Evolutionary conservation across 352 stramenopile species (phyloP).

Genomic region (Phytophthora vignae): DNA sequence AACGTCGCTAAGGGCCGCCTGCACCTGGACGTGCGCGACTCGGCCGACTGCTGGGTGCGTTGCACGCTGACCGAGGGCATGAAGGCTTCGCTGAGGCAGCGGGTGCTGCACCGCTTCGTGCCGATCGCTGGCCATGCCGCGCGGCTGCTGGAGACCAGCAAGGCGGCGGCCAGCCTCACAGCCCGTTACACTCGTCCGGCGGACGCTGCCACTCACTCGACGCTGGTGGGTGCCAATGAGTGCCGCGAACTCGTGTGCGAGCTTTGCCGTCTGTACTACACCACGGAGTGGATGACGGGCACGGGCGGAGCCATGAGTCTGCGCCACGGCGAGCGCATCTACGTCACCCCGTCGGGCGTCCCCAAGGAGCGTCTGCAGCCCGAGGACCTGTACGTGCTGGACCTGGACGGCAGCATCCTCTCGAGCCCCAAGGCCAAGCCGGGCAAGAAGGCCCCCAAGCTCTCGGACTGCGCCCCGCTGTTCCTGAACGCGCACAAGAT

Average conservation of each 20-base stretch:
- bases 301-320: conserved; percentile 96
- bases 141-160: conserved; percentile 31
- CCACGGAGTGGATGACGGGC: conserved; percentile 93
- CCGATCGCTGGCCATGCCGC: conserved; percentile 15
- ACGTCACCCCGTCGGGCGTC: conserved; percentile 96
- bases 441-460: conserved; percentile 67
- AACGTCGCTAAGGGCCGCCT: conserved; percentile 49
- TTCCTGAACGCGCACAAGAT: conserved; percentile 95
- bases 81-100: conserved; percentile 32
- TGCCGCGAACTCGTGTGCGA: conserved; percentile 77
- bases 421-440: conserved; percentile 57
- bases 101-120: conserved; percentile 60
- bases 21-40: conserved; percentile 75
- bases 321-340: conserved; percentile 92
- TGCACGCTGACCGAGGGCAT: conserved; percentile 51
- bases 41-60: conserved; percentile 76
- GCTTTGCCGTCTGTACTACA: conserved; percentile 82
- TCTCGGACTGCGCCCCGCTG: conserved; percentile 94
- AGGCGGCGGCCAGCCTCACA: conserved; percentile 15
- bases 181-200: conserved; percentile 49
- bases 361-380: conserved; percentile 96
- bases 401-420: conserved; percentile 86
- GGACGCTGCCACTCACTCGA: conserved; percentile 54
- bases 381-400: conserved; percentile 96
- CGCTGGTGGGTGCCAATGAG: conserved; percentile 40